phyloP scores from a whole-genome alignment of 208 protist species.

The Crithidia sp. region DNA sequence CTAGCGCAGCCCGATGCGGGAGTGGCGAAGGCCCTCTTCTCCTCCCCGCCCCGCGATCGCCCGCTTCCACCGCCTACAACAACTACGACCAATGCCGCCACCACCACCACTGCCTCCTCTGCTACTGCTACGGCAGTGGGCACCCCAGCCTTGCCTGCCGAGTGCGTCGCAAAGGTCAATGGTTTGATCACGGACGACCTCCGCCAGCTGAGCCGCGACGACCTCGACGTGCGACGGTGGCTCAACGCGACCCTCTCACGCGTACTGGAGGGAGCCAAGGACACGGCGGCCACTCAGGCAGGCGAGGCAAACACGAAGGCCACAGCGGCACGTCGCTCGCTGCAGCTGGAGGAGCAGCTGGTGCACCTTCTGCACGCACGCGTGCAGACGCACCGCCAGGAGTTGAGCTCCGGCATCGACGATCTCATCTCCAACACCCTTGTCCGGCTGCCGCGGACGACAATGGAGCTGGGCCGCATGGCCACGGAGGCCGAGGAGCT shows the following conservation, averaged over 20 bases:
- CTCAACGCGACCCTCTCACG: conserved; percentile 50
- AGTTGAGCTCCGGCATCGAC: conserved; percentile 55
- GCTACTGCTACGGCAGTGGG: background rate
- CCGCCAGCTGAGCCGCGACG: conserved; percentile 33
- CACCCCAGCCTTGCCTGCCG: conserved; percentile 11
- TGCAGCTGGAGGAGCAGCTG: conserved; percentile 39
- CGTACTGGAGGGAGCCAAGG: conserved; percentile 25
- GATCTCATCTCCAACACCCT: conserved; percentile 69
- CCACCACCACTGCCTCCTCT: background rate
- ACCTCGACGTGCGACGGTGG: conserved; percentile 62
- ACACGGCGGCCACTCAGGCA: background rate
- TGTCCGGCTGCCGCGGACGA: conserved; percentile 69
- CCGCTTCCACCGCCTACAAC: background rate
- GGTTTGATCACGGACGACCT: conserved; percentile 32
- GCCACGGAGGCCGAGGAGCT: conserved; percentile 57
- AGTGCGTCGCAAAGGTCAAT: conserved; percentile 24
- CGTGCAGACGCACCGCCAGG: conserved; percentile 61
- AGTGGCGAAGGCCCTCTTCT: conserved; percentile 8
- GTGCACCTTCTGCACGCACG: conserved; percentile 49
- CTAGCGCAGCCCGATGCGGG: background rate
- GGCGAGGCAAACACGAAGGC: background rate
- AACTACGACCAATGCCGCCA: background rate
- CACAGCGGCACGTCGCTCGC: conserved; percentile 2
- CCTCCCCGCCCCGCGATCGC: background rate
- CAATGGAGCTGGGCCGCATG: conserved; percentile 77